Percentiles rank a stretch among this genome's conserved stretches.
Conservation (phyloP, 2,329 filamentous ascomycete genomes). For the Pestalotiopsis sp. region DNA sequence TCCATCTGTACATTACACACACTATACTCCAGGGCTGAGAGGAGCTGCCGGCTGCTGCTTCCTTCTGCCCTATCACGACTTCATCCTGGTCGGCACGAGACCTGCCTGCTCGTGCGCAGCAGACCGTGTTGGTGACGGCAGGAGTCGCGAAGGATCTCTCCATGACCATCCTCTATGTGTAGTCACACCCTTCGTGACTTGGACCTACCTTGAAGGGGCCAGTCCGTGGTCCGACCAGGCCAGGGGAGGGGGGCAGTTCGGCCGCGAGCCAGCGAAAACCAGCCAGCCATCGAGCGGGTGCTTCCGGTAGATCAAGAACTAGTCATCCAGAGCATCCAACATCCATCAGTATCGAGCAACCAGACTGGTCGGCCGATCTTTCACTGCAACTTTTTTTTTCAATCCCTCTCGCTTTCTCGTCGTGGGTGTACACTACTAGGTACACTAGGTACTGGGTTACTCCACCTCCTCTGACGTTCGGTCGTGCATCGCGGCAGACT, state of each 20-base stretch:
- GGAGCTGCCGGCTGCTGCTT: neutral
- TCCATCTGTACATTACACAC: neutral
- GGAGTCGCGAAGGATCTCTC: neutral
- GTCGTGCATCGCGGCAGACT: conserved; percentile 6
- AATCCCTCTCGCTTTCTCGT: too few species aligned
- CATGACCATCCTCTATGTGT: neutral
- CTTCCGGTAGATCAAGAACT: conserved; percentile 13
- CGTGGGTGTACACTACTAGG: neutral
- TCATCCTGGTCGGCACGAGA: conserved; percentile 1
- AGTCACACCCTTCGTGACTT: neutral
- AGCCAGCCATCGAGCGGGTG: conserved; percentile 1
- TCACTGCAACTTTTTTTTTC: neutral
- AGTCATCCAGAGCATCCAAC: neutral
- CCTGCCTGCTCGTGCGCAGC: neutral
- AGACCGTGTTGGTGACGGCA: neutral
- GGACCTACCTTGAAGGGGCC: neutral
- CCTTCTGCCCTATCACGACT: neutral
- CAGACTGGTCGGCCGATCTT: conserved; percentile 7
- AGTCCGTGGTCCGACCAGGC: neutral
- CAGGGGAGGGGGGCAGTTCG: neutral
- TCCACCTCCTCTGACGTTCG: neutral
- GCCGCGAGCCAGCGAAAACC: neutral
- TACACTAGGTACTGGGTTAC: neutral
- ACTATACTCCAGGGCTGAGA: neutral
- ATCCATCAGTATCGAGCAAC: neutral